Evolutionary conservation across 1,284 basidiomycete species (phyloP).

Genomic region (Phenoliferia sp.): DNA sequence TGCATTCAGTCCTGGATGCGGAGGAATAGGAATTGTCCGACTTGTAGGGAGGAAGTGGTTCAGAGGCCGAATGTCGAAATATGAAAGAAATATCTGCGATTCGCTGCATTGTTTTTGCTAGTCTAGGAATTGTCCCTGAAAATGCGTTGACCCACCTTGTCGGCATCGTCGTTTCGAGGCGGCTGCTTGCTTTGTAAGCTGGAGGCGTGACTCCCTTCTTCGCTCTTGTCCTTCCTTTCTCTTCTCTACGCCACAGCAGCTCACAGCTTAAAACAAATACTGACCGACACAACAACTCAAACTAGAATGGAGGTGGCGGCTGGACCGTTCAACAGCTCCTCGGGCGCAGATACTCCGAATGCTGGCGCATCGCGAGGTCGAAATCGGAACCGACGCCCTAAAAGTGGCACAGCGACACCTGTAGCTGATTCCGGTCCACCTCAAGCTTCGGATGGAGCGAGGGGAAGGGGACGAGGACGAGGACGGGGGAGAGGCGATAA

Average conservation of each 20-base stretch:
- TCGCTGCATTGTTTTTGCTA: too few relatives aligned
- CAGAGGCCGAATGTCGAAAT: not conserved
- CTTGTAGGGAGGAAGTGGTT: conserved; percentile 23
- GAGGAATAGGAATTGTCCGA: conserved; percentile 18
- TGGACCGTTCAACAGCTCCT: too few relatives aligned
- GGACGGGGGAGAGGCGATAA: too few relatives aligned
- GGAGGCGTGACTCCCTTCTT: too few relatives aligned
- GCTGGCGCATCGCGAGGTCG: not conserved
- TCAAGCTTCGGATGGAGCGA: not conserved
- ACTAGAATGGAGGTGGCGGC: not conserved
- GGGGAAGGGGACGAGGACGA: not conserved
- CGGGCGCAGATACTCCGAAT: not conserved
- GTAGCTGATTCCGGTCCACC: not conserved
- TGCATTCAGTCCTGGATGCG: conserved; percentile 27
- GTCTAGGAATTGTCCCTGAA: too few relatives aligned
- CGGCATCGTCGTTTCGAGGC: too few relatives aligned
- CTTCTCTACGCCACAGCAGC: too few relatives aligned
- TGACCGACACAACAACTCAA: not conserved
- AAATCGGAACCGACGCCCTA: not conserved
- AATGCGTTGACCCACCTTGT: too few relatives aligned
- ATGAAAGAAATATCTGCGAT: too few relatives aligned
- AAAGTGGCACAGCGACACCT: not conserved
- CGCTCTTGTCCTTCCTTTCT: too few relatives aligned
- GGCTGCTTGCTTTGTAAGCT: too few relatives aligned
- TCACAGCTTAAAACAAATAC: not conserved